Evolutionary conservation across 306 rosid species (phyloP).

Genomic region (Castanopsis chinensis): DNA sequence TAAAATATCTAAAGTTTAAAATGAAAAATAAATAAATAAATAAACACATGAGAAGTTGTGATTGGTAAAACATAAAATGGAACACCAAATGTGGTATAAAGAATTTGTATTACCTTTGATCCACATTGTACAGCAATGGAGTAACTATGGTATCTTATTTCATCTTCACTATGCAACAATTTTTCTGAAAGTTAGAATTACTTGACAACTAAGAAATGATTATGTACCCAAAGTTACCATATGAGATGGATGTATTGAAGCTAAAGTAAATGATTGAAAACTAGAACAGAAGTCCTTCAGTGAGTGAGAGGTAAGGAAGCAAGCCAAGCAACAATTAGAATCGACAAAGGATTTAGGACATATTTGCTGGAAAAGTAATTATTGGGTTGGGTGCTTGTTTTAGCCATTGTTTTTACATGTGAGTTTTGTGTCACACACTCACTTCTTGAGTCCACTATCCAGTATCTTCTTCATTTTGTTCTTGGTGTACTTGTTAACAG

Average conservation of each 20-base stretch:
- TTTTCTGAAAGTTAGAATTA: neutral
- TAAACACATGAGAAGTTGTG: accelerated
- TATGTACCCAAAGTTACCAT: neutral
- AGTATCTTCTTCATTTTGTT: neutral
- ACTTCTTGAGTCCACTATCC: neutral
- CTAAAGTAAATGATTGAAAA: neutral
- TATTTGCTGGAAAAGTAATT: neutral
- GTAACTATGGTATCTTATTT: neutral
- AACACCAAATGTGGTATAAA: too few species aligned
- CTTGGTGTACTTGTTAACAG: neutral
- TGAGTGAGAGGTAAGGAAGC: too few species aligned
- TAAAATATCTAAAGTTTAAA: too few species aligned
- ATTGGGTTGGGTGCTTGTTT: neutral
- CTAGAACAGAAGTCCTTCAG: too few species aligned
- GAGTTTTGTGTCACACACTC: neutral
- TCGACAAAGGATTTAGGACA: too few species aligned
- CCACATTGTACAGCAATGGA: too few species aligned
- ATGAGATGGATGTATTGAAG: neutral
- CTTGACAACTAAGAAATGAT: neutral
- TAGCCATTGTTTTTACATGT: neutral
- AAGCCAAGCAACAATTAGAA: too few species aligned
- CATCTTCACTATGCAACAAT: neutral
- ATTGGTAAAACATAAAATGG: accelerated
- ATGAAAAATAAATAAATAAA: accelerated
- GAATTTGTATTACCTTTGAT: too few species aligned